phyloP scores from a whole-genome alignment of 2,329 filamentous ascomycete species.

The Allantophomopsis cytisporea region DNA sequence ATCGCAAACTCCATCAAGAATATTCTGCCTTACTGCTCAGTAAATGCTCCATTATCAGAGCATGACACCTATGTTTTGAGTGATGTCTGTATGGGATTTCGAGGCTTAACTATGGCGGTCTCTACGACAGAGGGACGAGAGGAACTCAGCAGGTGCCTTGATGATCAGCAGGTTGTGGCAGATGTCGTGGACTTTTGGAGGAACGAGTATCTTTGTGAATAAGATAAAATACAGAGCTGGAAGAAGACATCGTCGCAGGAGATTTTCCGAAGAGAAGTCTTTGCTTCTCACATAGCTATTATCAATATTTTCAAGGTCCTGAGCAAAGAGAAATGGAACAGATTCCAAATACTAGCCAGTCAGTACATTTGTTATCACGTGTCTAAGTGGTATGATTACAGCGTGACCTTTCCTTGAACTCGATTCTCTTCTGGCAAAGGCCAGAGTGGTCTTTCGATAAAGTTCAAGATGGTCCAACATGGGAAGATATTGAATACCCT shows the following conservation, averaged over 20 bases:
- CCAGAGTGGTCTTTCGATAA: no score
- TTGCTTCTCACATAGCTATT: not conserved
- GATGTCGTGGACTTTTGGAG: constrained; percentile 18
- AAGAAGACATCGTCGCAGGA: not conserved
- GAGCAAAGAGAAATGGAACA: not conserved
- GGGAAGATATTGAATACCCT: no score
- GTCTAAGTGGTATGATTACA: not conserved
- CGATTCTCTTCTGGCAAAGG: no score
- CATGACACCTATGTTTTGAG: constrained; percentile 17
- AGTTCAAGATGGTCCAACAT: no score
- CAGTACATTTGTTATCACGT: not conserved
- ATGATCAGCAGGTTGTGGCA: constrained; percentile 7
- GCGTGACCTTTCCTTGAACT: no score
- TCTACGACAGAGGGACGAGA: constrained; percentile 10
- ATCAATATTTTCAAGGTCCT: not conserved
- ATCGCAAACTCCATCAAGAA: constrained; percentile 5
- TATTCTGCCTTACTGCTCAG: constrained; percentile 16
- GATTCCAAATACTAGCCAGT: not conserved
- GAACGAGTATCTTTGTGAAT: constrained; percentile 12
- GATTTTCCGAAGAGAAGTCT: not conserved
- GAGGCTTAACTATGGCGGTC: constrained; percentile 11
- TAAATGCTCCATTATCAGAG: constrained; percentile 13
- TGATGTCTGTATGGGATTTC: constrained; percentile 14
- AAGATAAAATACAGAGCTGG: not conserved
- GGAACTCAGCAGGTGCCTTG: constrained; percentile 11